phyloP scores from a whole-genome alignment of 1,284 basidiomycete species.

The Moniliella sp. region DNA sequence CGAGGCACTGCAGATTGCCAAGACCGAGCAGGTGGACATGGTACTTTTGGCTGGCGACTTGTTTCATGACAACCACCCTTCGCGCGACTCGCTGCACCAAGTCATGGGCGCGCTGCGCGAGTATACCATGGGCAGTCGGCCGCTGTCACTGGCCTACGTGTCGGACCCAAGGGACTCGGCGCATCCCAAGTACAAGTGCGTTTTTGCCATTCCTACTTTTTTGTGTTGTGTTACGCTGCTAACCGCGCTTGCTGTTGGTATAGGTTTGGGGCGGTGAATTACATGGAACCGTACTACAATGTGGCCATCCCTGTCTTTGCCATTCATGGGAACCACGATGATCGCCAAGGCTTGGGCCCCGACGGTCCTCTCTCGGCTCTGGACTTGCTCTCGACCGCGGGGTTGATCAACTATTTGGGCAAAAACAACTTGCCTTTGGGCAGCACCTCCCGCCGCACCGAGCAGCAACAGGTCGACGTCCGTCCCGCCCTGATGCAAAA shows the following conservation, averaged over 20 bases:
- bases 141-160: conserved; percentile 66
- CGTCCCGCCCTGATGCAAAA: conserved; percentile 72
- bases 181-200: conserved; percentile 46
- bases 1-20: conserved; percentile 74
- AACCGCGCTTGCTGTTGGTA: background rate
- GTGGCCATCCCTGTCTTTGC: conserved; percentile 87
- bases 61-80: conserved; percentile 92
- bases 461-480: conserved; percentile 45
- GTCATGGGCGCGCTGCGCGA: conserved; percentile 71
- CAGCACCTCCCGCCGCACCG: too few relatives aligned
- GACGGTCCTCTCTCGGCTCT: conserved; percentile 80
- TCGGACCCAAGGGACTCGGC: conserved; percentile 74
- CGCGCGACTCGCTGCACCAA: conserved; percentile 50
- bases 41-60: conserved; percentile 79
- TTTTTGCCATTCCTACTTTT: conserved; percentile 4
- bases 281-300: conserved; percentile 88
- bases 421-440: conserved; percentile 42
- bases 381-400: conserved; percentile 77
- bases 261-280: conserved; percentile 88
- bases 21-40: conserved; percentile 46
- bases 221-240: background rate
- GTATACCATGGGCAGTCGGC: conserved; percentile 67
- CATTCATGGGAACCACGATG: conserved; percentile 97
- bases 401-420: conserved; percentile 90
- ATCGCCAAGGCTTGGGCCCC: conserved; percentile 81